Percentiles rank a stretch among this genome's conserved stretches.
These are phyloP conservation scores for Spiromastix sp. DNA, from an alignment of 2,329 filamentous ascomycete species.

Conservation along the genomic window DNA sequence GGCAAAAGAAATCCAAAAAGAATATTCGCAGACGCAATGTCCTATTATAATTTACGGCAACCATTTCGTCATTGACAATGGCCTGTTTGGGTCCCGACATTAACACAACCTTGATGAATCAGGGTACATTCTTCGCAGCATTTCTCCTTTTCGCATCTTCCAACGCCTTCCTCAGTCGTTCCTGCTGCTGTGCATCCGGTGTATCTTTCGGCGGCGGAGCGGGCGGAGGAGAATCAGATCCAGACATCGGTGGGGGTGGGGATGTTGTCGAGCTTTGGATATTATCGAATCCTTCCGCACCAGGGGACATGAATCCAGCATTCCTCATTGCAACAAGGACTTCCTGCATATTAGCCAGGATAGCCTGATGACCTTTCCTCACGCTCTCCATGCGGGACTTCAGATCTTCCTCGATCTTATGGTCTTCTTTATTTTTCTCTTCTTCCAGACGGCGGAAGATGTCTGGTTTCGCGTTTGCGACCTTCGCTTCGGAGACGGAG, in stretches of 20 bases:
- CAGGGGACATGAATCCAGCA: constrained; percentile 6
- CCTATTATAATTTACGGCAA: too few relatives aligned
- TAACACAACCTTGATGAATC: too few relatives aligned
- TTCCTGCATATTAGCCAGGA: constrained; percentile 27
- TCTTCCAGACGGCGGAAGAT: constrained; percentile 33
- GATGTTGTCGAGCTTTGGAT: neutral
- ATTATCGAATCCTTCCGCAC: too few relatives aligned
- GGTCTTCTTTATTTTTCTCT: constrained; percentile 40
- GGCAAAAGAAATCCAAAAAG: too few relatives aligned
- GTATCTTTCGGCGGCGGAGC: neutral
- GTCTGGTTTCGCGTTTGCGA: constrained; percentile 32
- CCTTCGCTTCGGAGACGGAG: constrained; percentile 42
- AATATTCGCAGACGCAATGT: too few relatives aligned
- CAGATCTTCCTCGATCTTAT: constrained; percentile 34
- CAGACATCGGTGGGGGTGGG: neutral
- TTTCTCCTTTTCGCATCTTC: constrained; percentile 47
- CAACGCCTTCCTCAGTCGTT: constrained; percentile 39
- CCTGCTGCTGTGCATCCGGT: constrained; percentile 31
- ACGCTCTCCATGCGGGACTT: constrained; percentile 33
- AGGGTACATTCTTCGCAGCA: constrained; percentile 28
- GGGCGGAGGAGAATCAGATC: too few relatives aligned
- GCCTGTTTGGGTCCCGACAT: too few relatives aligned
- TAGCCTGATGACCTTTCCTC: constrained; percentile 27
- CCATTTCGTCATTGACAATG: too few relatives aligned
- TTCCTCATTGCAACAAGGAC: constrained; percentile 27